A percentile compares a stretch with the other conserved stretches of the same genome.
Evolutionary conservation across 495 filamentous ascomycete genomes (phyloP).

Genomic region (Penicillium coffeae): DNA sequence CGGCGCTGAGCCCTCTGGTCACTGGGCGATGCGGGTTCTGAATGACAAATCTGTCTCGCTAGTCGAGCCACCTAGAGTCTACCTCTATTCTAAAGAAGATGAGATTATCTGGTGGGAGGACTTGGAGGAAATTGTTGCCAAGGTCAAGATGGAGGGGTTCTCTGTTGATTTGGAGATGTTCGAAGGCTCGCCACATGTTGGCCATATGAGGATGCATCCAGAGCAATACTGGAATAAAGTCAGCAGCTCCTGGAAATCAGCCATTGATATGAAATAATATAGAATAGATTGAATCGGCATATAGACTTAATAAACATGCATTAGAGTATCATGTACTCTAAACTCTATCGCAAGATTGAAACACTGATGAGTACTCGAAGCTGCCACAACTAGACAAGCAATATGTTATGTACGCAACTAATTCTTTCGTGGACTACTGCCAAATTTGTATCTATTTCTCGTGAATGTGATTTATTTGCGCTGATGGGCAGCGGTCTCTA

Average conservation of each 20-base stretch:
- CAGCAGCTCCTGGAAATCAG: constrained; percentile 36
- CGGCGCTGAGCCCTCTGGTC: constrained; percentile 18
- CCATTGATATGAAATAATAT: neutral
- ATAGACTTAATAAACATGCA: constrained; percentile 1
- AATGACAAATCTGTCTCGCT: constrained; percentile 18
- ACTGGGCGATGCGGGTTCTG: constrained; percentile 20
- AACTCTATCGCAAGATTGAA: too few relatives aligned
- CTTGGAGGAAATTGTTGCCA: constrained; percentile 47
- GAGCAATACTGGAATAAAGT: constrained; percentile 53
- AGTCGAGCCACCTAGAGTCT: constrained; percentile 28
- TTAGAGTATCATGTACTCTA: too few relatives aligned
- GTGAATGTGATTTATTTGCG: too few relatives aligned
- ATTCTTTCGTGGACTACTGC: too few relatives aligned
- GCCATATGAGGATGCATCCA: constrained; percentile 50
- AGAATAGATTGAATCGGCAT: neutral
- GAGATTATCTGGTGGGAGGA: constrained; percentile 52
- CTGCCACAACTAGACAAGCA: too few relatives aligned
- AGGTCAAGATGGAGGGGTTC: constrained; percentile 39
- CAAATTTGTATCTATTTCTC: too few relatives aligned
- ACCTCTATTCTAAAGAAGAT: constrained; percentile 52
- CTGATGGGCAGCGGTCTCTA: too few relatives aligned
- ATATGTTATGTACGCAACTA: too few relatives aligned
- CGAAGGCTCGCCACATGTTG: constrained; percentile 51
- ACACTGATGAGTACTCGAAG: too few relatives aligned
- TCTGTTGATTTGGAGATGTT: constrained; percentile 42